phyloP scores from a whole-genome alignment of 768 basidiomycete species.

The Boletus bicolor region DNA sequence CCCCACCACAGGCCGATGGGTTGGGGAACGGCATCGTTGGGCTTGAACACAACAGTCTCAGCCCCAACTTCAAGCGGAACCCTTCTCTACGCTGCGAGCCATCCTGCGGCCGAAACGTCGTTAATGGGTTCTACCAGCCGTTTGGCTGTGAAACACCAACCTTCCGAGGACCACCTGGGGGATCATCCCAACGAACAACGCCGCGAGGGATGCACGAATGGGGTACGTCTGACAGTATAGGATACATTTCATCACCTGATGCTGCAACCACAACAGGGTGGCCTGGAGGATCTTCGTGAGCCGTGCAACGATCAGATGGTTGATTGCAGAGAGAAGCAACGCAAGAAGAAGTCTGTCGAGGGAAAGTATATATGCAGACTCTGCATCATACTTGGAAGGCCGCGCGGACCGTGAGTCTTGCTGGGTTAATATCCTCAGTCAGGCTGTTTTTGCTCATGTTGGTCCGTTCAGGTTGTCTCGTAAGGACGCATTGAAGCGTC shows the following conservation, averaged over 20 bases:
- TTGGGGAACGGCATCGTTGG: neutral
- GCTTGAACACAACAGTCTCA: neutral
- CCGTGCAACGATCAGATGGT: neutral
- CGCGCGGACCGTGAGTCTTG: neutral
- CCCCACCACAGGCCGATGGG: neutral
- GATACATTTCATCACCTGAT: neutral
- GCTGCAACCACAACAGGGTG: neutral
- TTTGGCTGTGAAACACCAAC: neutral
- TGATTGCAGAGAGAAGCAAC: neutral
- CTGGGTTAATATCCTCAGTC: neutral
- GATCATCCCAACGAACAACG: neutral
- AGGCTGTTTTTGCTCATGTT: neutral
- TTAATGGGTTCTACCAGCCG: too few relatives aligned
- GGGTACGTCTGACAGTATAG: neutral
- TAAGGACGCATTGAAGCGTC: constrained; percentile 10
- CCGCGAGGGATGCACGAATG: too few relatives aligned
- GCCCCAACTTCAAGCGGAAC: neutral
- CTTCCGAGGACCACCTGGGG: too few relatives aligned
- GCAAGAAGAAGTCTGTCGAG: neutral
- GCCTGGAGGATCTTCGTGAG: neutral
- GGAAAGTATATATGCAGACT: neutral
- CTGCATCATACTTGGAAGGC: neutral
- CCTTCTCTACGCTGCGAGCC: neutral
- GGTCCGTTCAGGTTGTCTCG: constrained; percentile 1
- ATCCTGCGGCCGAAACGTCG: neutral